Percentiles rank a stretch among this genome's conserved stretches.
phyloP scores from a whole-genome alignment of 1,139 yeast genomes.

The Wickerhamomyces sp. region DNA sequence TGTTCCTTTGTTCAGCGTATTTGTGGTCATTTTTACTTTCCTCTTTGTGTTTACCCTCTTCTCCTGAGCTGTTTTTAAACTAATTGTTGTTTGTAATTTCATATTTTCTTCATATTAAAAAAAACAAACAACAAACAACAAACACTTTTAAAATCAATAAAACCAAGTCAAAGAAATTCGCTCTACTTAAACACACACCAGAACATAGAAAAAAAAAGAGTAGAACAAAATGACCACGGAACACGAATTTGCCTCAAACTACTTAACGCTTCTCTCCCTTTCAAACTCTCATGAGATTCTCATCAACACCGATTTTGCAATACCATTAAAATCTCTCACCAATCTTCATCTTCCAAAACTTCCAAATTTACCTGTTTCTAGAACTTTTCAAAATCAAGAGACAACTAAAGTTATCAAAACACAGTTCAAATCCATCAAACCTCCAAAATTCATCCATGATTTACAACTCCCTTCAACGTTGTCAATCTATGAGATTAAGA shows the following conservation, averaged over 20 bases:
- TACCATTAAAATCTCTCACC: slow-evolving; percentile 13
- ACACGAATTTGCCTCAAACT: slow-evolving; percentile 14
- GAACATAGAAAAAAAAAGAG: no score
- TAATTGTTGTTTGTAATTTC: no score
- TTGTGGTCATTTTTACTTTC: no score
- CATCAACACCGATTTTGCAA: background rate
- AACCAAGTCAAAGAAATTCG: no score
- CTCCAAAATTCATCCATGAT: slow-evolving; percentile 36
- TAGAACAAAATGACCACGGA: slow-evolving; percentile 4
- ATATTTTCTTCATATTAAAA: no score
- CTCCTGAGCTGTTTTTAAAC: no score
- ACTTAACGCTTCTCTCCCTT: slow-evolving; percentile 13
- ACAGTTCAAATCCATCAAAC: slow-evolving; percentile 37
- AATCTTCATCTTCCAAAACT: slow-evolving; percentile 26
- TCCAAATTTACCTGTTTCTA: slow-evolving; percentile 28
- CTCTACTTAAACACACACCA: no score
- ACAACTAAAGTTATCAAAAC: slow-evolving; percentile 5
- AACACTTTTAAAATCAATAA: no score
- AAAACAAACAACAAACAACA: no score
- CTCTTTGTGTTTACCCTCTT: no score
- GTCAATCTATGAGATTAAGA: slow-evolving; percentile 36
- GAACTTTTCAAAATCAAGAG: slow-evolving; percentile 21
- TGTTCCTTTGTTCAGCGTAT: no score
- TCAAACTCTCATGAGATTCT: slow-evolving; percentile 6
- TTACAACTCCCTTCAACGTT: slow-evolving; percentile 24